These are phyloP conservation scores for Mucor piriformis DNA, from an alignment of 371 early-diverging fungal species.

Conservation along the genomic window DNA sequence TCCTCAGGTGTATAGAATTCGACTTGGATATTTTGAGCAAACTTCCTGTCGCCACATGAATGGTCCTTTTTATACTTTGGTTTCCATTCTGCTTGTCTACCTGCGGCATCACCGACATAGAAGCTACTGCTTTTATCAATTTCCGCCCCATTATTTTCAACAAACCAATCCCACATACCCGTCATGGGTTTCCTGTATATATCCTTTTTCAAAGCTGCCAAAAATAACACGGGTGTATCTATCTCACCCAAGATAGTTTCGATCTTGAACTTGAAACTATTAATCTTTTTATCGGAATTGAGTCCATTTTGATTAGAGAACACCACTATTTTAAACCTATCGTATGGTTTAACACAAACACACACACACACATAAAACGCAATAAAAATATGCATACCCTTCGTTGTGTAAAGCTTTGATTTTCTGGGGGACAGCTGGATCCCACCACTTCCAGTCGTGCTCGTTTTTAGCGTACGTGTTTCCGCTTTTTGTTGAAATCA, in stretches of 20 bases:
- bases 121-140: constrained; percentile 61
- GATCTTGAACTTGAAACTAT: constrained; percentile 59
- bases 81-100: constrained; percentile 72
- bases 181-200: constrained; percentile 82
- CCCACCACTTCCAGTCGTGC: constrained; percentile 82
- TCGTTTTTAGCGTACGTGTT: constrained; percentile 66
- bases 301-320: constrained; percentile 75
- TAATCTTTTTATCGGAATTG: constrained; percentile 34
- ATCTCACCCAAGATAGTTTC: constrained; percentile 43
- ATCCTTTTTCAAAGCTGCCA: constrained; percentile 71
- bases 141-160: constrained; percentile 36
- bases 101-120: constrained; percentile 94
- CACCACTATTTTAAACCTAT: constrained; percentile 74
- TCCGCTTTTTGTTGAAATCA: constrained; percentile 69
- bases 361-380: background rate
- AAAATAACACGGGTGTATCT: constrained; percentile 58
- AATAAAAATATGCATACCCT: constrained; percentile 48
- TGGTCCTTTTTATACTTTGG: constrained; percentile 68
- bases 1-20: constrained; percentile 86
- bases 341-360: background rate
- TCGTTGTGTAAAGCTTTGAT: constrained; percentile 56
- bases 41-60: constrained; percentile 83
- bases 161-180: constrained; percentile 82
- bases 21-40: constrained; percentile 77
- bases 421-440: constrained; percentile 52